Conservation (phyloP, 768 basidiomycete species). For the Leccinum fibrillosum region DNA sequence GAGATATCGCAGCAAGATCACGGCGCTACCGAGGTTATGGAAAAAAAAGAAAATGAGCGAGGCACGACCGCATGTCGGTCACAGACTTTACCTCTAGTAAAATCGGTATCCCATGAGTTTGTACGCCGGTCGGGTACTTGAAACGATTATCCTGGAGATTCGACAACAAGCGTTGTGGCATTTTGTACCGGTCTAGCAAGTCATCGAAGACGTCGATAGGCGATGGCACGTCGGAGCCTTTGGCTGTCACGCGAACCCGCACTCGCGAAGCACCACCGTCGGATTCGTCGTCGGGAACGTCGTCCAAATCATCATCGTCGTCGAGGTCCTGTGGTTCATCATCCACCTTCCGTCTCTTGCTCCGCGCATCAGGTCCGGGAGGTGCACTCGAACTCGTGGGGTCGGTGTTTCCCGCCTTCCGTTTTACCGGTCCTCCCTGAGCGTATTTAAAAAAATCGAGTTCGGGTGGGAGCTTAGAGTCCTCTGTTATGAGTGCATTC, state of each 20-base stretch:
- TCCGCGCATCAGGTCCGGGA: slow-evolving; percentile 6
- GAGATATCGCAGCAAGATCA: slow-evolving; percentile 92
- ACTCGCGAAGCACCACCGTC: slow-evolving; percentile 26
- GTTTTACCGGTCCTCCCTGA: slow-evolving; percentile 50
- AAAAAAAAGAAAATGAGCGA: neutral
- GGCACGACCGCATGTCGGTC: neutral
- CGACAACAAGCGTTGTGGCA: slow-evolving; percentile 57
- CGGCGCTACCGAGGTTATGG: slow-evolving; percentile 46
- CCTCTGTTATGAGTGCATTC: slow-evolving; percentile 22
- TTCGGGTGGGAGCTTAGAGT: slow-evolving; percentile 64
- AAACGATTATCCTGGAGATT: slow-evolving; percentile 65
- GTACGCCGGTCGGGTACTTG: slow-evolving; percentile 73
- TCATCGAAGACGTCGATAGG: slow-evolving; percentile 56
- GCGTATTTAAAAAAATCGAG: slow-evolving; percentile 94
- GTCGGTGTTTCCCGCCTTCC: slow-evolving; percentile 36
- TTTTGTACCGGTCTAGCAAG: slow-evolving; percentile 53
- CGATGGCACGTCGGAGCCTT: slow-evolving; percentile 67
- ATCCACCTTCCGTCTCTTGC: slow-evolving; percentile 31
- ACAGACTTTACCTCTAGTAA: slow-evolving; percentile 60
- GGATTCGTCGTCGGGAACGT: slow-evolving; percentile 19
- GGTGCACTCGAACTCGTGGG: slow-evolving; percentile 12
- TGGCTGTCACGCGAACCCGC: slow-evolving; percentile 67
- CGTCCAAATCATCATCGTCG: slow-evolving; percentile 19
- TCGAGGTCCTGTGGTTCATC: slow-evolving; percentile 22
- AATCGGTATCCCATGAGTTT: slow-evolving; percentile 77